A percentile compares a stretch with the other conserved stretches of the same genome.
Evolutionary conservation across 106 monocot genomes (phyloP).

Genomic region (Chionographis japonica): DNA sequence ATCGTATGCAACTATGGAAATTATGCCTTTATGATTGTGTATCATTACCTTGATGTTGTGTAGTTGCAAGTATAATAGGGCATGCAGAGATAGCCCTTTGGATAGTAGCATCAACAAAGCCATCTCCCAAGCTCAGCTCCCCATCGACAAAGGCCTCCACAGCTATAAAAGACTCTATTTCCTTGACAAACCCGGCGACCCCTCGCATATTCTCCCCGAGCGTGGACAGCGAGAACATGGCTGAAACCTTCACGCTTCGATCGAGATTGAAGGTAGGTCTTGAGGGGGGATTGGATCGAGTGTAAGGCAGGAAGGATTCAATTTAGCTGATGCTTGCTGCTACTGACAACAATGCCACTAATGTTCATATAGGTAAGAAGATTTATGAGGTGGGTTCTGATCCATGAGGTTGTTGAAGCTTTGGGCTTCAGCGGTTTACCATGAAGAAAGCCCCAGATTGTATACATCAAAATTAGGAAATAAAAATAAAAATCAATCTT

Average conservation of each 20-base stretch:
- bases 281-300: slow-evolving; percentile 25
- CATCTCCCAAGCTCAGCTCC: slow-evolving; percentile 14
- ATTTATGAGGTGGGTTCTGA: slow-evolving; percentile 13
- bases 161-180: slow-evolving; percentile 27
- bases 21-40: too few relatives aligned
- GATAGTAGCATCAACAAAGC: slow-evolving; percentile 13
- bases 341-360: slow-evolving; percentile 23
- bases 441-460: too few relatives aligned
- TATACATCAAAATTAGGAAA: too few relatives aligned
- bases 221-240: slow-evolving; percentile 28
- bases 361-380: slow-evolving; percentile 18
- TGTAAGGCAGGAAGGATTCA: slow-evolving; percentile 29
- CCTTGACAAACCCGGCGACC: slow-evolving; percentile 21
- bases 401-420: slow-evolving; percentile 15
- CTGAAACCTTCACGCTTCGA: slow-evolving; percentile 21
- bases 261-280: slow-evolving; percentile 9
- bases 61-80: slow-evolving; percentile 43
- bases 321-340: slow-evolving; percentile 2
- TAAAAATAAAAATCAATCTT: too few relatives aligned
- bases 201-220: slow-evolving; percentile 15
- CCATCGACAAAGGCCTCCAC: slow-evolving; percentile 18
- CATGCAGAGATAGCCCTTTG: slow-evolving; percentile 9
- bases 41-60: slow-evolving; percentile 64
- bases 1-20: too few relatives aligned
- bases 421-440: slow-evolving; percentile 4